A percentile compares a stretch with the other conserved stretches of the same genome.
phyloP scores from a whole-genome alignment of 2,329 filamentous ascomycete genomes.

The Arthrobotrys iridis region DNA sequence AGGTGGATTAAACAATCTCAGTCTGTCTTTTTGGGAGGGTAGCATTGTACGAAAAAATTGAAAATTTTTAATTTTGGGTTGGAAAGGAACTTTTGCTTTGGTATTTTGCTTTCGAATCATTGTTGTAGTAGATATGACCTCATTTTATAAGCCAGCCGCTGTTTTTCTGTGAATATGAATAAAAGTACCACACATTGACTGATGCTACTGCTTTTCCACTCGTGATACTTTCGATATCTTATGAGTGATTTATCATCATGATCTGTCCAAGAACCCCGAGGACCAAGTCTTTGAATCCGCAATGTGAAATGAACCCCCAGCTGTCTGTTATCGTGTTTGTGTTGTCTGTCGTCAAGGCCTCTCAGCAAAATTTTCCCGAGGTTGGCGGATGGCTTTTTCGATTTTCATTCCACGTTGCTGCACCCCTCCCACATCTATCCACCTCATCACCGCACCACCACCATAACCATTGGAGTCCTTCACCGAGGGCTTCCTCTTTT shows the following conservation, averaged over 20 bases:
- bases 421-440: conserved; percentile 56
- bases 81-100: background rate
- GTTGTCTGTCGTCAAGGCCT: conserved; percentile 52
- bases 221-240: background rate
- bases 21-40: background rate
- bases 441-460: conserved; percentile 56
- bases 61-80: background rate
- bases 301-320: background rate
- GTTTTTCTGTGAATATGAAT: conserved; percentile 4
- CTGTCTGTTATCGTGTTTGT: conserved; percentile 35
- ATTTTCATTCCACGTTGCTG: conserved; percentile 30
- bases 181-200: conserved; percentile 14
- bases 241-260: background rate
- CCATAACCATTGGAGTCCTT: conserved; percentile 58
- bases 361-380: conserved; percentile 63
- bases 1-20: conserved; percentile 19
- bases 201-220: background rate
- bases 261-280: background rate
- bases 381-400: conserved; percentile 15
- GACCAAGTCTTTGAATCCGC: too few relatives aligned
- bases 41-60: background rate
- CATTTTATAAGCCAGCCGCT: conserved; percentile 1
- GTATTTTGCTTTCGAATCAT: conserved; percentile 2
- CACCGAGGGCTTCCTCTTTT: conserved; percentile 60
- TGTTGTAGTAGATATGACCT: conserved; percentile 22